Evolutionary conservation across 1,139 yeast species (phyloP).

Genomic region (Scheffersomyces quercinus): DNA sequence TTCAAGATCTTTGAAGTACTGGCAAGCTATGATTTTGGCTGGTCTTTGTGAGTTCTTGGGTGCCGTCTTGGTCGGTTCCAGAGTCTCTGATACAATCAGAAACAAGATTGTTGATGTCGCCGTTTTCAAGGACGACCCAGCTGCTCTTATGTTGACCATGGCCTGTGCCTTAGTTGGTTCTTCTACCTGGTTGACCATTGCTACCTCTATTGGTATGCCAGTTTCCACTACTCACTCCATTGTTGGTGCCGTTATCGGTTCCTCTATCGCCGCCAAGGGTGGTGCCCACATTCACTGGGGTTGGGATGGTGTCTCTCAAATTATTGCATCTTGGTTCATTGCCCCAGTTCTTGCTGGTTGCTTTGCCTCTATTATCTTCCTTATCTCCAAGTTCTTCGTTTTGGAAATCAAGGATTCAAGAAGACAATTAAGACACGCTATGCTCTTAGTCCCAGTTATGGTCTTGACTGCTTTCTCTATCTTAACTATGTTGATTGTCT

Average conservation of each 20-base stretch:
- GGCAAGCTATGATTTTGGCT: slow-evolving; percentile 76
- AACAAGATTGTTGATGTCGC: slow-evolving; percentile 57
- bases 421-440: slow-evolving; percentile 52
- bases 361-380: slow-evolving; percentile 59
- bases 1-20: slow-evolving; percentile 65
- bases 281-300: slow-evolving; percentile 67
- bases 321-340: slow-evolving; percentile 79
- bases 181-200: slow-evolving; percentile 69
- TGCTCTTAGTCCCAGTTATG: slow-evolving; percentile 58
- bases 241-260: slow-evolving; percentile 76
- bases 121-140: slow-evolving; percentile 56
- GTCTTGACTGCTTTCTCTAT: slow-evolving; percentile 63
- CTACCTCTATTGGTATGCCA: slow-evolving; percentile 70
- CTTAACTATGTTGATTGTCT: slow-evolving; percentile 60
- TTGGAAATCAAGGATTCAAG: slow-evolving; percentile 54
- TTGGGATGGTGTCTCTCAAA: slow-evolving; percentile 71
- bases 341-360: slow-evolving; percentile 74
- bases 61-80: slow-evolving; percentile 70
- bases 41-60: slow-evolving; percentile 71
- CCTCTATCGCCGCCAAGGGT: slow-evolving; percentile 71
- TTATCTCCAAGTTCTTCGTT: slow-evolving; percentile 59
- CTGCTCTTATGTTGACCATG: slow-evolving; percentile 74
- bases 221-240: slow-evolving; percentile 80
- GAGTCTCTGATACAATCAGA: slow-evolving; percentile 71
- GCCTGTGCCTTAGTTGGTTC: slow-evolving; percentile 76